A percentile compares a stretch with the other conserved stretches of the same genome.
Conservation (phyloP, 805 yeast species). For the Candida mattraensis region DNA sequence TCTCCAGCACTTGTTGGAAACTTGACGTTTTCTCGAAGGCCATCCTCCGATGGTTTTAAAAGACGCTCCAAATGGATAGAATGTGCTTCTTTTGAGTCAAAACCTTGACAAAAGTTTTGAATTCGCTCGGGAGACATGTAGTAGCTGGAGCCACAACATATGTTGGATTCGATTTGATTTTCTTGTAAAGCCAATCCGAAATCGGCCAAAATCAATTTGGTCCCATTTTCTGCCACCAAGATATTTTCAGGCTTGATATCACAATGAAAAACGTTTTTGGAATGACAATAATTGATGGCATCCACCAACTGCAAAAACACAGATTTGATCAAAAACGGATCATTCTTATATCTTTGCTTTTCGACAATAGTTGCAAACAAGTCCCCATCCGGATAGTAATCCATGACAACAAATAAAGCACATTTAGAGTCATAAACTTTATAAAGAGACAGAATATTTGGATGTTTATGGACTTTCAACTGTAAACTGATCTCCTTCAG, state of each 20-base stretch:
- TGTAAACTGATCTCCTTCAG: slow-evolving; percentile 75
- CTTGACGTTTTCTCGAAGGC: slow-evolving; percentile 33
- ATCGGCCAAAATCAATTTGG: slow-evolving; percentile 68
- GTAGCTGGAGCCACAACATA: slow-evolving; percentile 83
- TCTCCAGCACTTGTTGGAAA: slow-evolving; percentile 77
- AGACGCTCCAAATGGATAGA: slow-evolving; percentile 31
- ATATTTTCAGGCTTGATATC: slow-evolving; percentile 96
- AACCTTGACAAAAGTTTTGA: slow-evolving; percentile 41
- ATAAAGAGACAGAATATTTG: slow-evolving; percentile 73
- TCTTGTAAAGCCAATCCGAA: slow-evolving; percentile 83
- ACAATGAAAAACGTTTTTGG: slow-evolving; percentile 83
- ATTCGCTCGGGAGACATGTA: slow-evolving; percentile 91
- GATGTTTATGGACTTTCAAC: slow-evolving; percentile 71
- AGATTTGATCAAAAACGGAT: slow-evolving; percentile 50
- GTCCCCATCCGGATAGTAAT: slow-evolving; percentile 83
- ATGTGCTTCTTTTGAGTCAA: slow-evolving; percentile 32
- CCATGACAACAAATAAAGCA: slow-evolving; percentile 76
- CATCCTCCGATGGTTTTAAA: slow-evolving; percentile 21
- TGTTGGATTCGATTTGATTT: slow-evolving; percentile 57
- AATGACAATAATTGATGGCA: slow-evolving; percentile 80
- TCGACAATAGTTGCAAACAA: slow-evolving; percentile 85
- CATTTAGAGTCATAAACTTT: slow-evolving; percentile 63
- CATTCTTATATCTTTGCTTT: slow-evolving; percentile 54
- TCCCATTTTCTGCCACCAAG: slow-evolving; percentile 59
- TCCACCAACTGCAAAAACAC: slow-evolving; percentile 77